phyloP scores from a whole-genome alignment of 495 filamentous ascomycete species.

The Amniculicola lignicola region DNA sequence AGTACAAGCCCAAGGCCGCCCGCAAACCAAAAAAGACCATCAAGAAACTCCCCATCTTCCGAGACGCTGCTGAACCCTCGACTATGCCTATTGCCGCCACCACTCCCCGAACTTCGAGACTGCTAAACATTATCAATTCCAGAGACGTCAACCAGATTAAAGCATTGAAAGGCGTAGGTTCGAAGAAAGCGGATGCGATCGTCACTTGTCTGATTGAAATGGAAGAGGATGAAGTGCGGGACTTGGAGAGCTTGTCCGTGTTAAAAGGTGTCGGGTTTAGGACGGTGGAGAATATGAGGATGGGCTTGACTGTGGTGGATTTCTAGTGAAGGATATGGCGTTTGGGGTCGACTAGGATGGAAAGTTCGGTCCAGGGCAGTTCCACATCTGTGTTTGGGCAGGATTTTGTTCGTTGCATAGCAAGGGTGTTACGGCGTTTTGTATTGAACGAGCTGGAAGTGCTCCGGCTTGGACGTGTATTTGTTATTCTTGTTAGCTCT shows the following conservation, averaged over 20 bases:
- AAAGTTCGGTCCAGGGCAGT: no score
- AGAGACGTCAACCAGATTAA: constrained; percentile 66
- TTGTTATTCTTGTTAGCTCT: no score
- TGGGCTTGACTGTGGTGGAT: constrained; percentile 25
- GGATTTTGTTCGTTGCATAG: no score
- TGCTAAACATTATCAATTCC: constrained; percentile 84
- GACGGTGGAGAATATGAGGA: constrained; percentile 54
- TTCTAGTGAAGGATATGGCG: no score
- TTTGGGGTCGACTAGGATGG: no score
- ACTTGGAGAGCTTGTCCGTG: constrained; percentile 51
- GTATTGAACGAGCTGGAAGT: no score
- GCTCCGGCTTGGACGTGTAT: no score
- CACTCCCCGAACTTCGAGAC: constrained; percentile 65
- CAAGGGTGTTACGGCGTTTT: no score
- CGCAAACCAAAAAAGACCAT: constrained; percentile 35
- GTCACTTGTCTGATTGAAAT: constrained; percentile 54
- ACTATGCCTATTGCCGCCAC: constrained; percentile 33
- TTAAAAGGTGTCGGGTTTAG: constrained; percentile 59
- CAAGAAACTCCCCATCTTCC: constrained; percentile 33
- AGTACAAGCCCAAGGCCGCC: constrained; percentile 40
- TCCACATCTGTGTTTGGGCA: no score
- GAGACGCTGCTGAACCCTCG: constrained; percentile 29
- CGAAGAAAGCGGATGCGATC: constrained; percentile 63
- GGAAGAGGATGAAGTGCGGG: constrained; percentile 48
- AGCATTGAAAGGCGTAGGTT: constrained; percentile 65